These are phyloP conservation scores for Russula brevipes DNA, from an alignment of 768 basidiomycete genomes.

Conservation along the genomic window DNA sequence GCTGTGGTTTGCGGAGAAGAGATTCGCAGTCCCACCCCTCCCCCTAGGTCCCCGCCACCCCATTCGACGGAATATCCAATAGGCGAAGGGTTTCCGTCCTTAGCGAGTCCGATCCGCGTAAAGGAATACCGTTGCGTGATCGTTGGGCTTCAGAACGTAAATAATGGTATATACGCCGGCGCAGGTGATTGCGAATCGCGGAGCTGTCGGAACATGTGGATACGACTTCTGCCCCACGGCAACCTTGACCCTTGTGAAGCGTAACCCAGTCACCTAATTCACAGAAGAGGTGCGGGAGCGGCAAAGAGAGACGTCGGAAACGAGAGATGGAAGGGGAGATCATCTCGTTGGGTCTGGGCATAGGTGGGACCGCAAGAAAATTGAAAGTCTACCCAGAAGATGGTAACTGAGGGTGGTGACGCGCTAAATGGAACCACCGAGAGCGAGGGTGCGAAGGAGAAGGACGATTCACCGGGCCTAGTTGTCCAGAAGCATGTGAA, in stretches of 20 bases:
- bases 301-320: conserved; percentile 12
- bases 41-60: neutral
- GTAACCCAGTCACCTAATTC: neutral
- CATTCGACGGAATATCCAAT: conserved; percentile 10
- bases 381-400: conserved; percentile 5
- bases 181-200: conserved; percentile 15
- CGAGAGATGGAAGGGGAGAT: conserved; percentile 7
- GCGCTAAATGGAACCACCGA: conserved; percentile 4
- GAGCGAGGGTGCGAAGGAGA: conserved; percentile 16
- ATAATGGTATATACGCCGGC: conserved; percentile 1
- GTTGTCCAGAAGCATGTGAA: conserved; percentile 23
- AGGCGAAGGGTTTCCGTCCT: conserved; percentile 1
- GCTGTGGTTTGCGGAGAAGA: conserved; percentile 2
- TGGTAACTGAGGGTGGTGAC: conserved; percentile 14
- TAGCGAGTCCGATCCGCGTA: conserved; percentile 8
- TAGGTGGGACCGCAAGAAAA: neutral
- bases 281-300: conserved; percentile 13
- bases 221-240: conserved; percentile 5
- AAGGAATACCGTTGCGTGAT: conserved; percentile 7
- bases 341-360: neutral
- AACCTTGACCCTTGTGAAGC: conserved; percentile 3
- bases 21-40: neutral
- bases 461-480: conserved; percentile 18
- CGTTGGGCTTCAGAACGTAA: neutral
- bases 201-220: conserved; percentile 14